Conservation (phyloP, 192 early-diverging fungal species). For the Podila horticola region DNA sequence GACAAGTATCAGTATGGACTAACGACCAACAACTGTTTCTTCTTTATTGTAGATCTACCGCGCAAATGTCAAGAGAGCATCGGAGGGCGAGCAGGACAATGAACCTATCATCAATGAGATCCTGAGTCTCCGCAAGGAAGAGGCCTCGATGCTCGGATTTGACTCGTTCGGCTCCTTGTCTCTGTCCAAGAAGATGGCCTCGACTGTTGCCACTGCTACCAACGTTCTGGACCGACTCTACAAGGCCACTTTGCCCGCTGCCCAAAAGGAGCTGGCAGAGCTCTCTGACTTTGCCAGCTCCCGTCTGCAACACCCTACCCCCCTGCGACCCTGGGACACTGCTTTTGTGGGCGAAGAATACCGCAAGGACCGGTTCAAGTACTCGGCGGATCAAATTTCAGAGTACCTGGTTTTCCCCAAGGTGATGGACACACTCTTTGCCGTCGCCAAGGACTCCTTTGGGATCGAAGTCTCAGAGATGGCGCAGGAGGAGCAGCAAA, state of each 20-base stretch:
- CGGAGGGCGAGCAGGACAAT: conserved; percentile 59
- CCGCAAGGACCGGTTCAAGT: conserved; percentile 61
- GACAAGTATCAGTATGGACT: not conserved
- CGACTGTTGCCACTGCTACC: conserved; percentile 51
- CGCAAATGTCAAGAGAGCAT: conserved; percentile 62
- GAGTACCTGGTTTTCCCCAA: conserved; percentile 65
- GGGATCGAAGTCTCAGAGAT: conserved; percentile 60
- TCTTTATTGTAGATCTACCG: conserved; percentile 51
- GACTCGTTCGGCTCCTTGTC: conserved; percentile 60
- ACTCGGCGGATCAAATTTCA: conserved; percentile 63
- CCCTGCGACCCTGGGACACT: conserved; percentile 64
- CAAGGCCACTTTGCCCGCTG: conserved; percentile 53
- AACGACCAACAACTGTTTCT: not conserved
- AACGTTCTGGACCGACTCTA: conserved; percentile 57
- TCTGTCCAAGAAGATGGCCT: conserved; percentile 67
- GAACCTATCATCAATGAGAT: conserved; percentile 67
- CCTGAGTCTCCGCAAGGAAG: conserved; percentile 60
- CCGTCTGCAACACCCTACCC: conserved; percentile 33
- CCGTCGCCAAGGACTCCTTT: conserved; percentile 59
- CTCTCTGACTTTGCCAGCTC: conserved; percentile 59
- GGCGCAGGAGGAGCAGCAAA: conserved; percentile 31
- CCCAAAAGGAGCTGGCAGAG: conserved; percentile 52
- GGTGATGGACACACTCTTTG: conserved; percentile 64
- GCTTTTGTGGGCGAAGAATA: conserved; percentile 61
- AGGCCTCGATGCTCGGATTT: conserved; percentile 60